phyloP scores from a whole-genome alignment of 1,284 basidiomycete genomes.

The Fomitopsis betulina region DNA sequence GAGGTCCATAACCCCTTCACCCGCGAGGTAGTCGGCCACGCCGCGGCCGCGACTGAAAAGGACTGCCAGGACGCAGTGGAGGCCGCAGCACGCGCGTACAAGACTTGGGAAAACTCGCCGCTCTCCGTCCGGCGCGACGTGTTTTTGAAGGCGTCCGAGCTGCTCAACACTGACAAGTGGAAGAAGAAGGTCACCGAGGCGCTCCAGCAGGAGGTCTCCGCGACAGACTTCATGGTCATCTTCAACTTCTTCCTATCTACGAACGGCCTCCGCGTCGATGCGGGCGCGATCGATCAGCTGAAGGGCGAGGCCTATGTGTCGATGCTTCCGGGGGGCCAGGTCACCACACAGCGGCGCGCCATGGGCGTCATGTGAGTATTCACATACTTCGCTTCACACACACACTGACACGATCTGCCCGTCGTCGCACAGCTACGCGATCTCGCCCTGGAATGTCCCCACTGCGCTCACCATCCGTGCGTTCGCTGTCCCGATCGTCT shows the following conservation, averaged over 20 bases:
- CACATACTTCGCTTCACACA: not conserved
- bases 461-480: slow-evolving; percentile 41
- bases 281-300: slow-evolving; percentile 18
- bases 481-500: slow-evolving; percentile 48
- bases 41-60: slow-evolving; percentile 39
- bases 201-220: slow-evolving; percentile 36
- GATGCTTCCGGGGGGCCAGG: slow-evolving; percentile 24
- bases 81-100: slow-evolving; percentile 41
- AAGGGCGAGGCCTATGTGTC: slow-evolving; percentile 27
- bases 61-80: slow-evolving; percentile 46
- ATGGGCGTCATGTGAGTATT: slow-evolving; percentile 28
- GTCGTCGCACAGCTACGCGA: slow-evolving; percentile 8
- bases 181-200: slow-evolving; percentile 29
- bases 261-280: slow-evolving; percentile 13
- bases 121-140: slow-evolving; percentile 36
- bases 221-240: slow-evolving; percentile 20
- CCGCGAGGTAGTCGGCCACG: slow-evolving; percentile 35
- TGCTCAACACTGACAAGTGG: slow-evolving; percentile 39
- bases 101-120: slow-evolving; percentile 40
- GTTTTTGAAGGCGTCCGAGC: slow-evolving; percentile 41
- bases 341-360: slow-evolving; percentile 26
- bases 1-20: slow-evolving; percentile 41
- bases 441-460: slow-evolving; percentile 39
- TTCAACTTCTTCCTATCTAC: slow-evolving; percentile 16
- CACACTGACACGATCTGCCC: not conserved